A percentile compares a stretch with the other conserved stretches of the same genome.
Conservation (phyloP, 495 filamentous ascomycete genomes). For the Penicillium macrosclerotiorum region DNA sequence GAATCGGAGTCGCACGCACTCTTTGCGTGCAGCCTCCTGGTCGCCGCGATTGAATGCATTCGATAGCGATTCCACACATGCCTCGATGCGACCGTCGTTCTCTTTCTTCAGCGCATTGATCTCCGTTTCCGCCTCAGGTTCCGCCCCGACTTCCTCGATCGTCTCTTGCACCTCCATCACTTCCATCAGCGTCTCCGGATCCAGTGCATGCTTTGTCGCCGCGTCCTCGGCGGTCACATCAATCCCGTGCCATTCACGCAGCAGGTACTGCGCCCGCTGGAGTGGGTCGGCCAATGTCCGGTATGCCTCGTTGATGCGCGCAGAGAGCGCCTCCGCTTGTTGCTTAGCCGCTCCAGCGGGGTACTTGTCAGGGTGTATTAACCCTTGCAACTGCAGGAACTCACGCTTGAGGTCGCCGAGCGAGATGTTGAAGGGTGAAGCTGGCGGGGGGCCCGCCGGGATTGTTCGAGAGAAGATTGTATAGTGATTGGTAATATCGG, state of each 20-base stretch:
- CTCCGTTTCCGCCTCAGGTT: conserved; percentile 59
- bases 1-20: conserved; percentile 79
- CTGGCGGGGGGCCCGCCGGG: conserved; percentile 75
- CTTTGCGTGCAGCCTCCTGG: conserved; percentile 60
- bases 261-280: conserved; percentile 77
- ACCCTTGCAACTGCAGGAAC: conserved; percentile 78
- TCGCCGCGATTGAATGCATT: conserved; percentile 65
- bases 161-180: conserved; percentile 84
- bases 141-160: conserved; percentile 63
- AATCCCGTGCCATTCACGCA: conserved; percentile 62
- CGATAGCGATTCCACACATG: conserved; percentile 57
- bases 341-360: conserved; percentile 49
- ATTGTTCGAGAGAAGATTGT: conserved; percentile 83
- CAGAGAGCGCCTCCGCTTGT: conserved; percentile 68
- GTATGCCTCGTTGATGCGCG: conserved; percentile 86
- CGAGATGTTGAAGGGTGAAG: conserved; percentile 72
- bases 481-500: conserved; percentile 66
- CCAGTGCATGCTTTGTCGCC: conserved; percentile 55
- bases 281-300: conserved; percentile 75
- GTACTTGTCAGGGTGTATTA: conserved; percentile 81
- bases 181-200: conserved; percentile 73
- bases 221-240: conserved; percentile 75
- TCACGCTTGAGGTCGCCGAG: conserved; percentile 65
- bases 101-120: conserved; percentile 57
- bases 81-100: conserved; percentile 66